Percentiles rank a stretch among this genome's conserved stretches.
Evolutionary conservation across 83 land plant genomes (phyloP).

Genomic region (Picea abies): DNA sequence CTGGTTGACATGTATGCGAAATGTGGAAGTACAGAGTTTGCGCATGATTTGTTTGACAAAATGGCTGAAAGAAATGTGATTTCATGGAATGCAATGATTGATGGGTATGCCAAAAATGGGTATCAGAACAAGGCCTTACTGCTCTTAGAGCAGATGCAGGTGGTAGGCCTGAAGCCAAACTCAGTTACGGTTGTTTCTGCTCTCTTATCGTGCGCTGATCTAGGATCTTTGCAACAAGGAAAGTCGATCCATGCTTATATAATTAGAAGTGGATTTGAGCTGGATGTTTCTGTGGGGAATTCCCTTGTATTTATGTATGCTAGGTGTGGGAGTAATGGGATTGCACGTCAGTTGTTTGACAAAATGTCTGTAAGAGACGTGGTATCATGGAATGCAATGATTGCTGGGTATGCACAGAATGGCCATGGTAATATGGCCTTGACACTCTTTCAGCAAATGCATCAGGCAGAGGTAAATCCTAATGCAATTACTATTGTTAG

Average conservation of each 20-base stretch:
- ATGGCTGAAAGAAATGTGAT: no score
- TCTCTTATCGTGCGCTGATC: constrained; percentile 17
- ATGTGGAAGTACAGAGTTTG: no score
- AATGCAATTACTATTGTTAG: neutral
- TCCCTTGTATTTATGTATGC: constrained; percentile 15
- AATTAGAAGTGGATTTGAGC: neutral
- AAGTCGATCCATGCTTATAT: constrained; percentile 5
- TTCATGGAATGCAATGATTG: no score
- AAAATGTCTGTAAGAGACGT: neutral
- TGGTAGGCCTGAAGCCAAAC: constrained; percentile 20
- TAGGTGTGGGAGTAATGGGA: neutral
- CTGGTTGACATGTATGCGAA: no score
- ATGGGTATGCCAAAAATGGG: no score
- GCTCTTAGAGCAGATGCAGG: no score
- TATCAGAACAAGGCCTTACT: no score
- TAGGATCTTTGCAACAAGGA: neutral
- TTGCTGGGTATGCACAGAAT: neutral
- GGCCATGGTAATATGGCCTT: neutral
- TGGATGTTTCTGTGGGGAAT: neutral
- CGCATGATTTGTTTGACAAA: no score
- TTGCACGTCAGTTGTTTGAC: constrained; percentile 1
- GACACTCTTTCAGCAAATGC: neutral
- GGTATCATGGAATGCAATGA: constrained; percentile 7
- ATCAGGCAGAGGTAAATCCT: neutral
- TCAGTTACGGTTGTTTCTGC: constrained; percentile 19